Evolutionary conservation across 805 yeast species (phyloP).

Genomic region (Suhomyces kilbournensis): DNA sequence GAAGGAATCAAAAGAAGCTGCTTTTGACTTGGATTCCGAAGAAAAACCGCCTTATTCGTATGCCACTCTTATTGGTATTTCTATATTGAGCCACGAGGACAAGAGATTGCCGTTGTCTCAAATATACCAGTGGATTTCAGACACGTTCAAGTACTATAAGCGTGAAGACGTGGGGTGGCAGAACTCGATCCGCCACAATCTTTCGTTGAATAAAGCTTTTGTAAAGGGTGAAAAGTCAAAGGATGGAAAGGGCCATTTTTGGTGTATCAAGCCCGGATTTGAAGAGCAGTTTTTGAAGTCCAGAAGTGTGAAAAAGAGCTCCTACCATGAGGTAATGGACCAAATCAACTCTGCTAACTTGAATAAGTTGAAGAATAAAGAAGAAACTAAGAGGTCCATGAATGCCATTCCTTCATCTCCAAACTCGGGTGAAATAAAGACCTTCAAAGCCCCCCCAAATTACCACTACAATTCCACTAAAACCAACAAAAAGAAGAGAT

Average conservation of each 20-base stretch:
- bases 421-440: slow-evolving; percentile 6
- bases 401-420: slow-evolving; percentile 34
- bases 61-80: slow-evolving; percentile 91
- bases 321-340: slow-evolving; percentile 44
- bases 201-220: slow-evolving; percentile 90
- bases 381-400: slow-evolving; percentile 14
- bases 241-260: slow-evolving; percentile 88
- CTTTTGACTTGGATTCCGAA: slow-evolving; percentile 49
- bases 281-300: slow-evolving; percentile 77
- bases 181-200: slow-evolving; percentile 91
- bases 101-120: slow-evolving; percentile 49
- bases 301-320: slow-evolving; percentile 46
- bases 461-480: neutral
- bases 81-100: slow-evolving; percentile 75
- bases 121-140: slow-evolving; percentile 89
- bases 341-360: slow-evolving; percentile 23
- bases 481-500: slow-evolving; percentile 3
- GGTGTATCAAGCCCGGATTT: slow-evolving; percentile 84
- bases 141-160: slow-evolving; percentile 78
- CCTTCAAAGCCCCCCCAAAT: neutral
- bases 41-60: slow-evolving; percentile 91
- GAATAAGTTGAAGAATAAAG: slow-evolving; percentile 4
- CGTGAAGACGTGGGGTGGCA: slow-evolving; percentile 95
- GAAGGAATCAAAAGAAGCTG: slow-evolving; percentile 28
- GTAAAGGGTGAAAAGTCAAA: slow-evolving; percentile 86